Evolutionary conservation across 2,329 filamentous ascomycete species (phyloP).

Genomic region (Cladosporium halotolerans): DNA sequence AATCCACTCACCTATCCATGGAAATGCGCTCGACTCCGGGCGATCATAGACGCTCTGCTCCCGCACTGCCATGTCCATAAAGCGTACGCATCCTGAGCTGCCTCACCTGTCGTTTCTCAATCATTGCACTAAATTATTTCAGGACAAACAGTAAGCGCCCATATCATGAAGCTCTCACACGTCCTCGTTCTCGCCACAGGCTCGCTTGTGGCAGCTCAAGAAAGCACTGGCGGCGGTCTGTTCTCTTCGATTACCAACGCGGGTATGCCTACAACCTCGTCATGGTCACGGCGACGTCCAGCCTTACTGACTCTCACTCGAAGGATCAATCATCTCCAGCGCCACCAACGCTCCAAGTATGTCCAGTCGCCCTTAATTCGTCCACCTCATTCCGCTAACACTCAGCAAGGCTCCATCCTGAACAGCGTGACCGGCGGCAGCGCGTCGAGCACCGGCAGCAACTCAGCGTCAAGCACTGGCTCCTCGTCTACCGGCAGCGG

Average conservation of each 20-base stretch:
- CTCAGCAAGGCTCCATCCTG: neutral
- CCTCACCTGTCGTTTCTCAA: neutral
- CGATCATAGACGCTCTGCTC: neutral
- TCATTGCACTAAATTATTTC: neutral
- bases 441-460: neutral
- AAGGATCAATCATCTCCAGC: conserved; percentile 7
- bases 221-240: neutral
- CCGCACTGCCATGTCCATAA: neutral
- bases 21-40: neutral
- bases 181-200: neutral
- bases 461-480: neutral
- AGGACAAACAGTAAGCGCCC: neutral
- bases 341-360: conserved; percentile 4
- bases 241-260: conserved; percentile 9
- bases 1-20: neutral
- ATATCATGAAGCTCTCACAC: conserved; percentile 3
- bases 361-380: neutral
- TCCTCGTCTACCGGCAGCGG: neutral
- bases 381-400: neutral
- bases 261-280: neutral
- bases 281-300: no score
- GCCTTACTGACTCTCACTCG: no score
- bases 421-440: conserved; percentile 8
- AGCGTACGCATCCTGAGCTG: neutral
- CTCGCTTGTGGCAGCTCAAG: conserved; percentile 4